A percentile compares a stretch with the other conserved stretches of the same genome.
Evolutionary conservation across 2,329 filamentous ascomycete species (phyloP).

Genomic region (Ophiocordyceps camponoti-floridani): DNA sequence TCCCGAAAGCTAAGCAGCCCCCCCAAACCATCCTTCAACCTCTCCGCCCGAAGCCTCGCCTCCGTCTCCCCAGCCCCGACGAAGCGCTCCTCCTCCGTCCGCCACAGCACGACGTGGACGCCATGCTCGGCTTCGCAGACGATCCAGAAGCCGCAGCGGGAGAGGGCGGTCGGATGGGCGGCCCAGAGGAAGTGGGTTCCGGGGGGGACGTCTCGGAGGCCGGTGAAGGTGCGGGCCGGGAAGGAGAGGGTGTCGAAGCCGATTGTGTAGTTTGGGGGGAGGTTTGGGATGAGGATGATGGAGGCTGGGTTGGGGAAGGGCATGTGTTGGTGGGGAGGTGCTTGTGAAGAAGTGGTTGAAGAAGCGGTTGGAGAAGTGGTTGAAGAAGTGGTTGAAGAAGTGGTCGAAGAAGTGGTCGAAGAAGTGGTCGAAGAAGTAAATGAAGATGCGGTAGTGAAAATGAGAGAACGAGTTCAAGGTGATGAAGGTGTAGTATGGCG

Average conservation of each 20-base stretch:
- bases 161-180: constrained; percentile 26
- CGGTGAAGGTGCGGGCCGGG: constrained; percentile 27
- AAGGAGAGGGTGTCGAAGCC: constrained; percentile 35
- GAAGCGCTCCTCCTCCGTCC: constrained; percentile 35
- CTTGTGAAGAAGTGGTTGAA: no score
- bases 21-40: constrained; percentile 18
- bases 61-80: constrained; percentile 28
- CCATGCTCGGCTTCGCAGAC: constrained; percentile 15
- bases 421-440: no score
- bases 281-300: constrained; percentile 30
- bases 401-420: no score
- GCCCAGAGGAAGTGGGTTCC: constrained; percentile 45
- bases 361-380: no score
- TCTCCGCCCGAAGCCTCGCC: constrained; percentile 23
- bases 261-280: constrained; percentile 31
- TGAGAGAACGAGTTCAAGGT: no score
- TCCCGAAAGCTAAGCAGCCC: constrained; percentile 27
- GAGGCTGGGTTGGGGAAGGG: constrained; percentile 20
- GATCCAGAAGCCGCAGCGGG: constrained; percentile 42
- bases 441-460: no score
- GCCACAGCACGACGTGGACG: constrained; percentile 34
- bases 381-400: no score
- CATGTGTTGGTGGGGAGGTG: no score
- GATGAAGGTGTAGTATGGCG: no score
- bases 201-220: constrained; percentile 33